These are phyloP conservation scores for Volvox reticuliferus DNA, from an alignment of 139 green algal genomes.

Conservation along the genomic window DNA sequence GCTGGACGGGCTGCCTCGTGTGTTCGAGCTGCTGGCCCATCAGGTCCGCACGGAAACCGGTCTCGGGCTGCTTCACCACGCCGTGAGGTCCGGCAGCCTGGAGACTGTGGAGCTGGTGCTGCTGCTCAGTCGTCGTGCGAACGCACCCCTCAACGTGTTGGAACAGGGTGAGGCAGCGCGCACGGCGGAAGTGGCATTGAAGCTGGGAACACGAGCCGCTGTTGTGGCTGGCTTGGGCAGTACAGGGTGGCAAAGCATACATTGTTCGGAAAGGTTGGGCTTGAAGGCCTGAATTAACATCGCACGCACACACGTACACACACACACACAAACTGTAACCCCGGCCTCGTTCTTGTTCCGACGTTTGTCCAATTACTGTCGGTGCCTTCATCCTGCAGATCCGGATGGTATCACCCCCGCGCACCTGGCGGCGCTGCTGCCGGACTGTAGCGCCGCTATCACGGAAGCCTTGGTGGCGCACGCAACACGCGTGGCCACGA, in stretches of 20 bases:
- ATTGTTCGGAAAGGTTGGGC: neutral
- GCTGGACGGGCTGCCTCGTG: neutral
- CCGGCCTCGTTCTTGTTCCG: neutral
- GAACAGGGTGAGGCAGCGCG: neutral
- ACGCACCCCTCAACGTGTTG: conserved; percentile 1
- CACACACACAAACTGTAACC: neutral
- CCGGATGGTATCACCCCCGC: neutral
- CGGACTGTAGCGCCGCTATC: neutral
- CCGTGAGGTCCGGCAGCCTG: conserved; percentile 1
- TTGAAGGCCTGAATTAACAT: neutral
- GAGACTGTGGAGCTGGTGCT: conserved; percentile 14
- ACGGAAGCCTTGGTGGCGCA: neutral
- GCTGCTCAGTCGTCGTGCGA: neutral
- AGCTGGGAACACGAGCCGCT: neutral
- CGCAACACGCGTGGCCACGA: neutral
- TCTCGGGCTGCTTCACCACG: conserved; percentile 20
- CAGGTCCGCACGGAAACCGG: neutral
- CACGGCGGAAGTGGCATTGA: neutral
- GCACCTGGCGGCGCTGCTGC: conserved; percentile 25
- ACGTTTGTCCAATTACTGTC: neutral
- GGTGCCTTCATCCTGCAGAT: neutral
- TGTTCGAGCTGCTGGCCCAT: neutral
- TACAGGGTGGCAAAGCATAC: neutral
- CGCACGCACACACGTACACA: neutral
- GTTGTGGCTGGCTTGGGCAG: neutral